These are phyloP conservation scores for Parasarocladium wereldwijsianum DNA, from an alignment of 2,329 filamentous ascomycete species.

Conservation along the genomic window DNA sequence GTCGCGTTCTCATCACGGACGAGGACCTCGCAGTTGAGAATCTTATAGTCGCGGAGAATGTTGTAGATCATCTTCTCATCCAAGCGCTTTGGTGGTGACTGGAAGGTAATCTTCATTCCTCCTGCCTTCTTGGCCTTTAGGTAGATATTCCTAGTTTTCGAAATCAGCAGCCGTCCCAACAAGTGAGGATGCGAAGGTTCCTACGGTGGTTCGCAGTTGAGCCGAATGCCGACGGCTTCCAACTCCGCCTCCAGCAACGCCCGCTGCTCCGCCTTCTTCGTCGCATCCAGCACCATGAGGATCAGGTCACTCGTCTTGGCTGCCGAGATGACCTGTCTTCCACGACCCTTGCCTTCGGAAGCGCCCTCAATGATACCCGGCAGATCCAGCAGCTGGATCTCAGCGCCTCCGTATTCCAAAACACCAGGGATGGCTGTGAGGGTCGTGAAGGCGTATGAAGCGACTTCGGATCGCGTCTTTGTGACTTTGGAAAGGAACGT, in stretches of 20 bases:
- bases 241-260: constrained; percentile 80
- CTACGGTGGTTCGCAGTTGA: constrained; percentile 84
- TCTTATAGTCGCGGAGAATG: constrained; percentile 96
- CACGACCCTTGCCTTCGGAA: constrained; percentile 86
- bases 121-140: constrained; percentile 91
- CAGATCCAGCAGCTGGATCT: constrained; percentile 94
- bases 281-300: constrained; percentile 92
- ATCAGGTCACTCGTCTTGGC: constrained; percentile 97
- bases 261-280: constrained; percentile 88
- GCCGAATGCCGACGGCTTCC: constrained; percentile 83
- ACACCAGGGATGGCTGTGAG: constrained; percentile 95
- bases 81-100: constrained; percentile 71
- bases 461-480: constrained; percentile 91
- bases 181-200: constrained; percentile 14
- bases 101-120: constrained; percentile 98
- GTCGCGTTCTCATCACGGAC: constrained; percentile 90
- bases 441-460: constrained; percentile 94
- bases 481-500: constrained; percentile 98
- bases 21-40: constrained; percentile 92
- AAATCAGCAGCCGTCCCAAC: constrained; percentile 10
- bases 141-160: constrained; percentile 90
- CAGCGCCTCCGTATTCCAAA: constrained; percentile 90
- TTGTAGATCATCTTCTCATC: constrained; percentile 98
- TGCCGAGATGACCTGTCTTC: constrained; percentile 90
- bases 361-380: constrained; percentile 98